phyloP scores from a whole-genome alignment of 2,329 filamentous ascomycete species.

The Chaetomium olivaceum region DNA sequence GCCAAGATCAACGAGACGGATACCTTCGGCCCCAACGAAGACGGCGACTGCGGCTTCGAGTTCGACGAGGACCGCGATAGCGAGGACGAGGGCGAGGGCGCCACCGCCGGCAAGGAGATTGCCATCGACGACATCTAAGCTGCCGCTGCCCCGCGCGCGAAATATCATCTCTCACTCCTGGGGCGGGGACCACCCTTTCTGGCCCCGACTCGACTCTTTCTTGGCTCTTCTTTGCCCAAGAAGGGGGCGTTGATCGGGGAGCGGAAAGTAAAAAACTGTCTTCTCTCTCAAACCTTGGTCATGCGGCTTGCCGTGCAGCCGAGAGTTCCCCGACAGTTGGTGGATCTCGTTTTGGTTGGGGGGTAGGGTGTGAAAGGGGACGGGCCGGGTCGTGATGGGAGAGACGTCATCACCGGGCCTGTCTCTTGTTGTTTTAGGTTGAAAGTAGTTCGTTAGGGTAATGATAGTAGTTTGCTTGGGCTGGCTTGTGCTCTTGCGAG shows the following conservation, averaged over 20 bases:
- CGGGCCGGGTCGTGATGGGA: constrained; percentile 52
- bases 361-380: constrained; percentile 18
- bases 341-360: constrained; percentile 17
- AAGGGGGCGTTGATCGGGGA: constrained; percentile 18
- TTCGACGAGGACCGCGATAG: constrained; percentile 90
- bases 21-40: constrained; percentile 85
- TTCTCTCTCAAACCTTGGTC: constrained; percentile 60
- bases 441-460: constrained; percentile 10
- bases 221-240: not conserved
- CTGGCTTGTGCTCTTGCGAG: not conserved
- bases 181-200: constrained; percentile 28
- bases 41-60: constrained; percentile 96
- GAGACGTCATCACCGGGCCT: constrained; percentile 58
- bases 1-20: constrained; percentile 99
- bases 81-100: constrained; percentile 55
- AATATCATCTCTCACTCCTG: not conserved
- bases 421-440: constrained; percentile 19
- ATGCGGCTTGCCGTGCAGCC: constrained; percentile 5
- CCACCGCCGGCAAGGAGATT: constrained; percentile 72
- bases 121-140: constrained; percentile 91
- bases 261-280: constrained; percentile 54
- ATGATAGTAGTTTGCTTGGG: constrained; percentile 7
- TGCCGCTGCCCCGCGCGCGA: not conserved
- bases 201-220: constrained; percentile 14
- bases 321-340: constrained; percentile 37